Conservation (phyloP, 495 filamentous ascomycete species). For the Daldinia grandis region DNA sequence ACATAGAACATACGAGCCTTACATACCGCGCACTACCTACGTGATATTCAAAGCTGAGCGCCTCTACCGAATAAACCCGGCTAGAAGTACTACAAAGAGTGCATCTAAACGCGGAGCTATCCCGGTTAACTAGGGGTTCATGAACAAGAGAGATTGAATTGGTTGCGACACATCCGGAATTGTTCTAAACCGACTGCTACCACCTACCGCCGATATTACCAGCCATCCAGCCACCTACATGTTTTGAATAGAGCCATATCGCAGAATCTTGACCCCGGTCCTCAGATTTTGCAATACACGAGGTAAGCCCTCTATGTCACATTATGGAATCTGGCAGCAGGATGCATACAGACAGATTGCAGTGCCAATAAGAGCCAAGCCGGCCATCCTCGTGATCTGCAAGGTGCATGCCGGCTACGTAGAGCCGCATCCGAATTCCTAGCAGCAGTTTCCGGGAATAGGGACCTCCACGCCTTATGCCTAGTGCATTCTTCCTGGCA, state of each 20-base stretch:
- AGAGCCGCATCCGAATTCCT: constrained; percentile 37
- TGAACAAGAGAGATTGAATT: constrained; percentile 7
- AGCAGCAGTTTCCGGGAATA: constrained; percentile 11
- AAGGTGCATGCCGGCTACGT: constrained; percentile 19
- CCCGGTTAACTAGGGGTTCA: constrained; percentile 14
- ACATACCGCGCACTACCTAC: neutral
- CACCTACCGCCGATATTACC: constrained; percentile 5
- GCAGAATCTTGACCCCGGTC: constrained; percentile 1
- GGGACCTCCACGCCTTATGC: constrained; percentile 4
- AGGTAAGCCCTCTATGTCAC: neutral
- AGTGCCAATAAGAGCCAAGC: constrained; percentile 5
- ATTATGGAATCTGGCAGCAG: neutral
- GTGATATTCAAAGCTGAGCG: neutral
- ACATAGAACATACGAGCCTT: neutral
- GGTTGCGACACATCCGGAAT: constrained; percentile 2
- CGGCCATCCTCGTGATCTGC: constrained; percentile 16
- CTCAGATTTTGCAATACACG: neutral
- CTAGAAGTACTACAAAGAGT: constrained; percentile 15
- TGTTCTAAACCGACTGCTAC: constrained; percentile 2
- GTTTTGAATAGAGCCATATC: neutral
- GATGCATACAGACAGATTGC: neutral
- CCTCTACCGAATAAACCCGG: constrained; percentile 7
- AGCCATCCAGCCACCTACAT: constrained; percentile 1
- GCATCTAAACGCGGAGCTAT: constrained; percentile 23
- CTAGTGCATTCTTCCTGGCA: neutral